A percentile compares a stretch with the other conserved stretches of the same genome.
Evolutionary conservation across 2,329 filamentous ascomycete species (phyloP).

Genomic region (Aureobasidium sp.): DNA sequence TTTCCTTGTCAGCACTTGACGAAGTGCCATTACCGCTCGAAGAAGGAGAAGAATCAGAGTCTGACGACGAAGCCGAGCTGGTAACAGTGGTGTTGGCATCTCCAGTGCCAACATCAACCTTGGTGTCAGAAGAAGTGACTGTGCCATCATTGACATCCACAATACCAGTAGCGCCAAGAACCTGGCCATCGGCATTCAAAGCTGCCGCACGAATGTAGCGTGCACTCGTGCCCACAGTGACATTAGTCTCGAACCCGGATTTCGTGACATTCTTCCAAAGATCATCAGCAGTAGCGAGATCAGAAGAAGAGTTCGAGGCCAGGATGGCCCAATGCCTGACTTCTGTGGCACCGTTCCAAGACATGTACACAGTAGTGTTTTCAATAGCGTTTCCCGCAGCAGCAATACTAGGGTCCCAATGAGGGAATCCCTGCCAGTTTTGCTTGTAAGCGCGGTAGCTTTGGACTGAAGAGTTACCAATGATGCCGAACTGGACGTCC

Average conservation of each 20-base stretch:
- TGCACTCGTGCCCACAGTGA: slow-evolving; percentile 14
- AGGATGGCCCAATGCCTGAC: slow-evolving; percentile 19
- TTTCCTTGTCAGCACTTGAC: neutral
- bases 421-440: slow-evolving; percentile 17
- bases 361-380: slow-evolving; percentile 18
- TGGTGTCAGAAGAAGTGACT: neutral
- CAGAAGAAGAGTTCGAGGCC: slow-evolving; percentile 14
- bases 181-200: slow-evolving; percentile 20
- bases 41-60: neutral
- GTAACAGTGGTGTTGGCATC: slow-evolving; percentile 3
- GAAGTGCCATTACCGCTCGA: neutral
- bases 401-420: slow-evolving; percentile 16
- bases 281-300: slow-evolving; percentile 1
- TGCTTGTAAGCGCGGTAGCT: slow-evolving; percentile 49
- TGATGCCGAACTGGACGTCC: slow-evolving; percentile 41
- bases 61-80: slow-evolving; percentile 1
- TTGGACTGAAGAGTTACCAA: slow-evolving; percentile 31
- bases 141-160: slow-evolving; percentile 19
- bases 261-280: slow-evolving; percentile 19
- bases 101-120: slow-evolving; percentile 12
- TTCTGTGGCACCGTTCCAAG: slow-evolving; percentile 21
- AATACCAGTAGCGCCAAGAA: slow-evolving; percentile 18
- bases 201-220: slow-evolving; percentile 22
- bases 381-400: slow-evolving; percentile 4
- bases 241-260: slow-evolving; percentile 20